phyloP scores from a whole-genome alignment of 495 filamentous ascomycete species.

The Glutinoglossum americanum region DNA sequence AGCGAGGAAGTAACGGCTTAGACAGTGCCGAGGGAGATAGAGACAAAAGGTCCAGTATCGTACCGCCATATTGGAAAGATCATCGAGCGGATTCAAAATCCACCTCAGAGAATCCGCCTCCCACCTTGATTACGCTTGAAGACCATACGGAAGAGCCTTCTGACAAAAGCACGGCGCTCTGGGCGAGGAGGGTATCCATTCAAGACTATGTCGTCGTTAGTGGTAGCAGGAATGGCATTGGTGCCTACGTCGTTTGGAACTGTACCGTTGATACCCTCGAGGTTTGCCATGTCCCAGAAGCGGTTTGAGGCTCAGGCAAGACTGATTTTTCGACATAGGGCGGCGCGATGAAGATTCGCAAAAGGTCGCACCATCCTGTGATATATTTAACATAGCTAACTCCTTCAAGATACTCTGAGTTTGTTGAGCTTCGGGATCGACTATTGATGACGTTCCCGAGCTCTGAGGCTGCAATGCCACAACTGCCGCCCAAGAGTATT shows the following conservation, averaged over 20 bases:
- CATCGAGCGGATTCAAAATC: constrained; percentile 13
- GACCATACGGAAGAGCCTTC: constrained; percentile 47
- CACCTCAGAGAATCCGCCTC: constrained; percentile 6
- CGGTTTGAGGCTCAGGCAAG: constrained; percentile 1
- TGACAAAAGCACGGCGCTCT: constrained; percentile 37
- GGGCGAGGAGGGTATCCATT: constrained; percentile 43
- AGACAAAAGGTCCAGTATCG: constrained; percentile 5
- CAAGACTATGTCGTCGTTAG: constrained; percentile 45
- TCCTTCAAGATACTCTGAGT: constrained; percentile 43
- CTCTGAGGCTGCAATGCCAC: constrained; percentile 38
- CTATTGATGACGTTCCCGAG: constrained; percentile 43
- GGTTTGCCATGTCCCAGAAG: constrained; percentile 22
- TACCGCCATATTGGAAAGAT: constrained; percentile 22
- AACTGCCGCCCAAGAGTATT: constrained; percentile 46
- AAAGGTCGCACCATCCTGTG: constrained; percentile 24
- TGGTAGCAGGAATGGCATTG: constrained; percentile 37
- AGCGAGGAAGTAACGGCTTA: background rate
- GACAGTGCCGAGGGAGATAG: background rate
- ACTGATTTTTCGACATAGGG: constrained; percentile 18
- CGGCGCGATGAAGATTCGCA: constrained; percentile 35
- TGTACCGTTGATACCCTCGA: constrained; percentile 47
- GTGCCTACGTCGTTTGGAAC: constrained; percentile 57
- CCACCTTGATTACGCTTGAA: constrained; percentile 36
- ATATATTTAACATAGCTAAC: background rate
- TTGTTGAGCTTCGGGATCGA: constrained; percentile 36